These are phyloP conservation scores for Meyerozyma carpophila DNA, from an alignment of 1,139 yeast genomes.

Conservation along the genomic window DNA sequence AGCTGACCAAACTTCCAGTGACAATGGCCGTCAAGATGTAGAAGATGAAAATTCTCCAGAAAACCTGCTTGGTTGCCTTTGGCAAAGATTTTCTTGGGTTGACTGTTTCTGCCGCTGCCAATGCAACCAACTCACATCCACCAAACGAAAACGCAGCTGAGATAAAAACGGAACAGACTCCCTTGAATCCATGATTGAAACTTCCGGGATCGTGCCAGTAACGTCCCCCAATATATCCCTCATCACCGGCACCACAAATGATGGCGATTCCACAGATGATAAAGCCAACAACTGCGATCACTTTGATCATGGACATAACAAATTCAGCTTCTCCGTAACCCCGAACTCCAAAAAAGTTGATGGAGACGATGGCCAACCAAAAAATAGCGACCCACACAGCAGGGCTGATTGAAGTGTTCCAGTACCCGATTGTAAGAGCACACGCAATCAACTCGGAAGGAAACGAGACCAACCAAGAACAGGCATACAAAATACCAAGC, in stretches of 20 bases:
- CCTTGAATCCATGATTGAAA: slow-evolving; percentile 61
- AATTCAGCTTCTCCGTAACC: slow-evolving; percentile 46
- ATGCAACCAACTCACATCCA: slow-evolving; percentile 76
- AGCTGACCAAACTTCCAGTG: slow-evolving; percentile 45
- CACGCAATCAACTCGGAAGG: slow-evolving; percentile 44
- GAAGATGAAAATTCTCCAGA: slow-evolving; percentile 65
- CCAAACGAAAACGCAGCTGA: slow-evolving; percentile 86
- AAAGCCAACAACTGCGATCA: slow-evolving; percentile 39
- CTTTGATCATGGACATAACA: slow-evolving; percentile 35
- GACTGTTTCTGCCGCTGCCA: slow-evolving; percentile 80
- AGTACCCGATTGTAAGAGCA: slow-evolving; percentile 36
- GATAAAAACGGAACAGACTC: slow-evolving; percentile 77
- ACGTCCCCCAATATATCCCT: slow-evolving; percentile 14
- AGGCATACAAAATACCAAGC: slow-evolving; percentile 35
- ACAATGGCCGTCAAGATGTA: slow-evolving; percentile 44
- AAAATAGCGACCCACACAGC: slow-evolving; percentile 42
- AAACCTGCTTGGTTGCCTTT: slow-evolving; percentile 67
- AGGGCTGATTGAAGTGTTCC: slow-evolving; percentile 33
- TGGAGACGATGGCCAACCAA: slow-evolving; percentile 29
- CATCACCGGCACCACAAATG: slow-evolving; percentile 37
- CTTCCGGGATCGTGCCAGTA: slow-evolving; percentile 44
- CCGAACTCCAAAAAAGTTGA: slow-evolving; percentile 39
- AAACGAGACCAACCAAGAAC: slow-evolving; percentile 39
- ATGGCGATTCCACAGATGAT: slow-evolving; percentile 34
- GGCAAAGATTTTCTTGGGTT: slow-evolving; percentile 69